A percentile compares a stretch with the other conserved stretches of the same genome.
Evolutionary conservation across 1,284 basidiomycete genomes (phyloP).

Genomic region (Trichosporon faecale): DNA sequence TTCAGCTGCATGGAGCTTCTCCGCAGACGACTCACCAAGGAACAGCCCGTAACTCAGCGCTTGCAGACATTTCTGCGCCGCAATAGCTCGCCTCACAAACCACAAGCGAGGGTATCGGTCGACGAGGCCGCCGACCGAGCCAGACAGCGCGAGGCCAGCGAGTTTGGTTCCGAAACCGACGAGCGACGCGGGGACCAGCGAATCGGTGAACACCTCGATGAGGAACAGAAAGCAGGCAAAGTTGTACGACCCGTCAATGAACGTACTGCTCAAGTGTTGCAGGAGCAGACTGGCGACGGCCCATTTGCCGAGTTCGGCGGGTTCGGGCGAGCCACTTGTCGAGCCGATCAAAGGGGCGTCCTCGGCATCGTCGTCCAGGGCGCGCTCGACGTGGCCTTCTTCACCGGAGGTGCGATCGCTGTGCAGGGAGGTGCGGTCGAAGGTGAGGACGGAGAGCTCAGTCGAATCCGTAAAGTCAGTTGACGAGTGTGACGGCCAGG

Average conservation of each 20-base stretch:
- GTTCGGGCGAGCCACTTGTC: not conserved
- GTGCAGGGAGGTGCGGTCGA: not conserved
- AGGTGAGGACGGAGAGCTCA: not conserved
- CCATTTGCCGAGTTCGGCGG: conserved; percentile 6
- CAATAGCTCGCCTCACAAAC: conserved; percentile 48
- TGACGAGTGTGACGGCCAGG: not conserved
- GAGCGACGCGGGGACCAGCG: conserved; percentile 54
- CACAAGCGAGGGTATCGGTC: conserved; percentile 37
- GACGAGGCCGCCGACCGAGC: conserved; percentile 51
- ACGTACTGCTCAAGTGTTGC: conserved; percentile 36
- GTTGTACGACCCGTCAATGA: conserved; percentile 30
- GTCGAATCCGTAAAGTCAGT: not conserved
- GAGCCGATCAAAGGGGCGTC: conserved; percentile 1
- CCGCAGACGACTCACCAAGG: conserved; percentile 27
- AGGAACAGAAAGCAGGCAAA: conserved; percentile 47
- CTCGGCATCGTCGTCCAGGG: not conserved
- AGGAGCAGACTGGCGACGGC: conserved; percentile 35
- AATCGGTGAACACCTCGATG: conserved; percentile 44
- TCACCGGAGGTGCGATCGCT: not conserved
- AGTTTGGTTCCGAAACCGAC: conserved; percentile 54
- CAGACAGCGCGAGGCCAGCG: conserved; percentile 47
- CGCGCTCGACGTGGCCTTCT: not conserved
- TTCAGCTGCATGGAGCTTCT: no score
- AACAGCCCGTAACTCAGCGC: conserved; percentile 48
- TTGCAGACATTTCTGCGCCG: conserved; percentile 51